Evolutionary conservation across 192 early-diverging fungal genomes (phyloP).

Genomic region (Coemansia sp.): DNA sequence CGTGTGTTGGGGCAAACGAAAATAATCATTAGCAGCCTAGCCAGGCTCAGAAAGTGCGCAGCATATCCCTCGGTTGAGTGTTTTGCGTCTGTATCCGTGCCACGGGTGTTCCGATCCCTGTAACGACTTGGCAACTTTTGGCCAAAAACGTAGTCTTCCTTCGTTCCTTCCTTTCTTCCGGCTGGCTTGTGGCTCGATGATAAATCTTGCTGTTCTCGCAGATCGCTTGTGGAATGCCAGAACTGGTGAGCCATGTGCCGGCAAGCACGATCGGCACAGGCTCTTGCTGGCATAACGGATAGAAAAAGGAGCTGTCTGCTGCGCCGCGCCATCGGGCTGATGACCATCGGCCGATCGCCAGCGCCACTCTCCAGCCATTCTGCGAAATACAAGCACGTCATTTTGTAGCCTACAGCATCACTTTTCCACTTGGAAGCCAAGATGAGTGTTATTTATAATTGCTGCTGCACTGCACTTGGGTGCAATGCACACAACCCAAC

Average conservation of each 20-base stretch:
- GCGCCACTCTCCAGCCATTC: constrained; percentile 1
- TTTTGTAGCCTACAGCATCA: neutral
- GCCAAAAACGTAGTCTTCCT: neutral
- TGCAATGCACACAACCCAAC: constrained; percentile 1
- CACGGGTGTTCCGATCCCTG: neutral
- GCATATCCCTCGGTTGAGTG: neutral
- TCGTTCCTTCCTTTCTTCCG: neutral
- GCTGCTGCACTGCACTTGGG: neutral
- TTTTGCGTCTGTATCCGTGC: neutral
- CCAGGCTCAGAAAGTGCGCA: neutral
- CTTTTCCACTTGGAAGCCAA: neutral
- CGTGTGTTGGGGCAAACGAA: neutral
- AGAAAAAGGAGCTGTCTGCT: neutral
- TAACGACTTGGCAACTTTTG: neutral
- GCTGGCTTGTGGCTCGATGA: neutral
- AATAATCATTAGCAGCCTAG: neutral
- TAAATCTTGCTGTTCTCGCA: neutral
- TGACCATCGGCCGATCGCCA: neutral
- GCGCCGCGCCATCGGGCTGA: neutral
- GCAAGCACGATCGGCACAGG: constrained; percentile 7
- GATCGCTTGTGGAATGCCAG: constrained; percentile 5
- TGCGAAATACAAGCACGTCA: neutral
- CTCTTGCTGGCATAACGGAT: neutral
- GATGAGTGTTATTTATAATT: neutral
- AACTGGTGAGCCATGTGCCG: neutral